Conservation (phyloP, 768 basidiomycete species). For the Pisolithus albus region DNA sequence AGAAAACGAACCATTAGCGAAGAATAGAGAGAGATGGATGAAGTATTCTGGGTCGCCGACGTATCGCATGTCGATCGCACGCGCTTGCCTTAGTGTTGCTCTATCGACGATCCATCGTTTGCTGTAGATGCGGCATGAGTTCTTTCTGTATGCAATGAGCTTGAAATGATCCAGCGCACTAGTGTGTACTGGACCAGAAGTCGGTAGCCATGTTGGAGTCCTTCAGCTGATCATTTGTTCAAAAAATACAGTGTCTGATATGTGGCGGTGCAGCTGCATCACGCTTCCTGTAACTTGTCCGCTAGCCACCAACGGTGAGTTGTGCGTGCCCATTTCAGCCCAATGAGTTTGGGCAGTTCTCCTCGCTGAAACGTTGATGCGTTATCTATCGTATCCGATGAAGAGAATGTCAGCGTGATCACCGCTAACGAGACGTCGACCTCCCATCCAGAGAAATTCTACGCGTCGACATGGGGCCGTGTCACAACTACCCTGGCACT, state of each 20-base stretch:
- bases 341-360: no score
- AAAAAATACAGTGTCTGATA: no score
- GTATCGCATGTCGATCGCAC: slow-evolving; percentile 65
- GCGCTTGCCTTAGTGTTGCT: slow-evolving; percentile 49
- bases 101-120: slow-evolving; percentile 76
- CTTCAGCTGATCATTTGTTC: not conserved
- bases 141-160: slow-evolving; percentile 5
- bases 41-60: slow-evolving; percentile 72
- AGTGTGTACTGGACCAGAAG: slow-evolving; percentile 60
- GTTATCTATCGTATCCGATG: no score
- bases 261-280: no score
- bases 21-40: slow-evolving; percentile 56
- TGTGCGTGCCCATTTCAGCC: no score
- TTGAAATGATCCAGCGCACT: slow-evolving; percentile 39
- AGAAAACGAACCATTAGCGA: slow-evolving; percentile 43
- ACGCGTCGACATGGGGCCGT: no score
- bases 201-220: slow-evolving; percentile 65
- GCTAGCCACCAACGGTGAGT: not conserved
- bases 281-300: not conserved
- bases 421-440: no score
- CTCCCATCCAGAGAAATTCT: no score
- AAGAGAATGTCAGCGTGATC: no score
- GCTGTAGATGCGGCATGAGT: slow-evolving; percentile 36
- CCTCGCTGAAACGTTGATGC: no score
- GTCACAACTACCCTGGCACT: no score